These are phyloP conservation scores for Fraxinus excelsior DNA, from an alignment of 257 asterid genomes.

Conservation along the genomic window DNA sequence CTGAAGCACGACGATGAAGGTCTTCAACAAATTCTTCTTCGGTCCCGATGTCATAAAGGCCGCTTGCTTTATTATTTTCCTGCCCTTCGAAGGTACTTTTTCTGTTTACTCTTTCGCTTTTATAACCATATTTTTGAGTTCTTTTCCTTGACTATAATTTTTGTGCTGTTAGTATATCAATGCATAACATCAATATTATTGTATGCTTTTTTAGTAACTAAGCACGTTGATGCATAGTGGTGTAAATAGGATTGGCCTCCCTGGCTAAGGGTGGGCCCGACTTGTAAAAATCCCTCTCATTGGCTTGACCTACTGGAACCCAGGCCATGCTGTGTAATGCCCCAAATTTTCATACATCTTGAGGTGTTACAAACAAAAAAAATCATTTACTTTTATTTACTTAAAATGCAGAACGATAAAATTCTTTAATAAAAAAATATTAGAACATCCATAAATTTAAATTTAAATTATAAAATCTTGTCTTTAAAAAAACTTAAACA, in stretches of 20 bases:
- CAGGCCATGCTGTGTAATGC: neutral
- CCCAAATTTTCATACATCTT: too few relatives aligned
- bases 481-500: too few relatives aligned
- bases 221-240: neutral
- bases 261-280: neutral
- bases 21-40: conserved; percentile 62
- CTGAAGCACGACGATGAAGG: conserved; percentile 47
- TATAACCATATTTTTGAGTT: neutral
- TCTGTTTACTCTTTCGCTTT: conserved; percentile 17
- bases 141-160: neutral
- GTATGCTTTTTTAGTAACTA: neutral
- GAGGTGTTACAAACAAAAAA: too few relatives aligned
- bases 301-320: neutral
- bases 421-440: too few relatives aligned
- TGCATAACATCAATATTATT: neutral
- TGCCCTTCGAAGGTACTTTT: conserved; percentile 49
- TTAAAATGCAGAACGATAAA: too few relatives aligned
- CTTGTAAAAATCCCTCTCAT: neutral
- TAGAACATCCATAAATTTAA: too few relatives aligned
- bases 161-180: neutral
- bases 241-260: neutral
- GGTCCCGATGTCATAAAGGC: conserved; percentile 92
- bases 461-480: too few relatives aligned
- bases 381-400: too few relatives aligned
- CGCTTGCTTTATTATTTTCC: conserved; percentile 89